Conservation (phyloP, 495 filamentous ascomycete genomes). For the Pseudevernia furfuracea region DNA sequence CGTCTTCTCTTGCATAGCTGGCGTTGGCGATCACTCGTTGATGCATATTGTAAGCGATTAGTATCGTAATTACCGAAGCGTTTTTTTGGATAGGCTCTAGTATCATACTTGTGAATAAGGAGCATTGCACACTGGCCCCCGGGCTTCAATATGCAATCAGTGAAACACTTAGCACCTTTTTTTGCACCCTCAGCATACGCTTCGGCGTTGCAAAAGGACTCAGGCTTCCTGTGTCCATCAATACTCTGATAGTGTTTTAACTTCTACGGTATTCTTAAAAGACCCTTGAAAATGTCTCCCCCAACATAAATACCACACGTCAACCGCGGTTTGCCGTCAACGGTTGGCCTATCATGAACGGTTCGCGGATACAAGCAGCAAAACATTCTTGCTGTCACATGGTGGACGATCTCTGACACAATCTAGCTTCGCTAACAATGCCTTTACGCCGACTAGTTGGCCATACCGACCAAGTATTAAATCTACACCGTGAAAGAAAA, state of each 20-base stretch:
- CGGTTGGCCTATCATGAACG: background rate
- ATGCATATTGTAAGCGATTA: slow-evolving; percentile 7
- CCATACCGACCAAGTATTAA: background rate
- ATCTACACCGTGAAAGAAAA: background rate
- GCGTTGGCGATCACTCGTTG: slow-evolving; percentile 2
- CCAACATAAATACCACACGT: background rate
- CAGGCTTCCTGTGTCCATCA: background rate
- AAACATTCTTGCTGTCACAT: background rate
- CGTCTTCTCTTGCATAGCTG: slow-evolving; percentile 16
- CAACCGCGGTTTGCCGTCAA: background rate
- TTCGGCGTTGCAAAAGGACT: background rate
- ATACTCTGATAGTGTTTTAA: background rate
- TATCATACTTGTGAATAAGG: slow-evolving; percentile 9
- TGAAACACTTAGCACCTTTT: background rate
- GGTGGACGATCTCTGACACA: background rate
- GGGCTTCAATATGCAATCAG: slow-evolving; percentile 5
- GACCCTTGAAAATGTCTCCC: background rate
- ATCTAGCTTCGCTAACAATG: background rate
- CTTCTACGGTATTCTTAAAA: too few relatives aligned
- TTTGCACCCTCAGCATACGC: background rate
- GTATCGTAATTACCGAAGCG: slow-evolving; percentile 1
- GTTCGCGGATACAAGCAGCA: background rate
- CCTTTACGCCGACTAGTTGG: background rate
- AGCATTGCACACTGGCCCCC: background rate
- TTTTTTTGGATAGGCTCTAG: background rate